Evolutionary conservation across 2,329 filamentous ascomycete genomes (phyloP), one percentile per base, ranked within the genome.

Genomic region (Scopulariopsis brevicaulis): DNA sequence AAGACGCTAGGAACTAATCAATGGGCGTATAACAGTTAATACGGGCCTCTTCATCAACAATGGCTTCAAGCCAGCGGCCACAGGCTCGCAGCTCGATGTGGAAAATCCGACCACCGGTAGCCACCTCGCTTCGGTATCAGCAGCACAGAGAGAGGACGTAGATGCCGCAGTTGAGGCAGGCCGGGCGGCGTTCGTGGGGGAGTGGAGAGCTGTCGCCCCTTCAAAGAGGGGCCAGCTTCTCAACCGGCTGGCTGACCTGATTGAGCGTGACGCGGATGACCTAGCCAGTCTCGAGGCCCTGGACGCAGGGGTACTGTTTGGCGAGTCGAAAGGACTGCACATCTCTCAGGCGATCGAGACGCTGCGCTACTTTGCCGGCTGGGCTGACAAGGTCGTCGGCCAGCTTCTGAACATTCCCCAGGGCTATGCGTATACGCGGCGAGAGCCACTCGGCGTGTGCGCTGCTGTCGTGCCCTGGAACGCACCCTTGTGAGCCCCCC

Each of bases 1-100:
- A n/a, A n/a, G n/a, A n/a, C n/a, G n/a, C n/a, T n/a, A n/a, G n/a
- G n/a, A n/a, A n/a, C n/a, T n/a, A n/a, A 37, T 37, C 34, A 37
- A 37, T 37, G 34, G 34, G 34, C 34, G 7, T 7, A 37, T 14
- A 7, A 11, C 14, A 52, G 58, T 59, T 35, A 61, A 63, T 1
- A 81, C 80, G 12, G 87, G 87, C 14, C 77, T 90, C 14, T 90
- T 89, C 71, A 90, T 90, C 72, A 87, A 89, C 74, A 89, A 90
- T 60, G 84, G 88, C 66, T 90, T 86, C 68, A 83, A 88, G 54
- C 80, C 60, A 81, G 80, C 69, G 73, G 80, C 57, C 74, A 80
- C 62, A 71, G 83, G 70, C 81, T 83, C 61, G 62, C 80, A 89
- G 57, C 74, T 77, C 8, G 79, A 78, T 22, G 82, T 88, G 65